A percentile compares a stretch with the other conserved stretches of the same genome.
These are phyloP conservation scores for Fusarium miscanthi DNA, from an alignment of 2,329 filamentous ascomycete species.

Conservation along the genomic window DNA sequence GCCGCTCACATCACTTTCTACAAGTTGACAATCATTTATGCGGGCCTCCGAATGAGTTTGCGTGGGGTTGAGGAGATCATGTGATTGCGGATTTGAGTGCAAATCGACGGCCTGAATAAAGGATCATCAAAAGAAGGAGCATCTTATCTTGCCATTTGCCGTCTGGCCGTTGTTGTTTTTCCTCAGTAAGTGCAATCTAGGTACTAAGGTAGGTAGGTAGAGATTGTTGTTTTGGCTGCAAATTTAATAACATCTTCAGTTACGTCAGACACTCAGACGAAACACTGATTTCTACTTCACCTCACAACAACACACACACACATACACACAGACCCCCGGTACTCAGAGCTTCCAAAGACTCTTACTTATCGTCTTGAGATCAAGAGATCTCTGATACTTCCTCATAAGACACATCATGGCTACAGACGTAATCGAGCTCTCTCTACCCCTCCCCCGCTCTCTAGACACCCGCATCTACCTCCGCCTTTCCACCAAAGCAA, in stretches of 20 bases:
- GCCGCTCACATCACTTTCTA: slow-evolving; percentile 1
- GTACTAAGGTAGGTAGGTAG: too few species aligned
- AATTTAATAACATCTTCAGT: neutral
- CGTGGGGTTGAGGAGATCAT: slow-evolving; percentile 37
- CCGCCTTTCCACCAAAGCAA: slow-evolving; percentile 67
- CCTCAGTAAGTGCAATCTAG: neutral
- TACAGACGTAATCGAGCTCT: slow-evolving; percentile 56
- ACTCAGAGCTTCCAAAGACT: neutral
- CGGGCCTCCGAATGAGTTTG: slow-evolving; percentile 9
- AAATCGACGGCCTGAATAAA: neutral
- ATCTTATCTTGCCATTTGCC: neutral
- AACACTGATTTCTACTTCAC: neutral
- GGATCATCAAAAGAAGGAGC: neutral
- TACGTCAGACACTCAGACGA: slow-evolving; percentile 4
- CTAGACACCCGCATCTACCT: slow-evolving; percentile 71
- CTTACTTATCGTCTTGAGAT: neutral
- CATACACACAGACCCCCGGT: neutral
- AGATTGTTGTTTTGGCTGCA: neutral
- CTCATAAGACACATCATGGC: slow-evolving; percentile 38
- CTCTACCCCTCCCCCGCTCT: slow-evolving; percentile 69
- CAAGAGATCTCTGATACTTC: neutral
- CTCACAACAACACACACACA: neutral
- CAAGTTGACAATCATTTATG: slow-evolving; percentile 25
- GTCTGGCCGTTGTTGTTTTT: neutral
- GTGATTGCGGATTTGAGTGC: slow-evolving; percentile 26